A percentile compares a stretch with the other conserved stretches of the same genome.
These are phyloP conservation scores for Senecio squalidus DNA, from an alignment of 140 eudicot species.

Conservation along the genomic window DNA sequence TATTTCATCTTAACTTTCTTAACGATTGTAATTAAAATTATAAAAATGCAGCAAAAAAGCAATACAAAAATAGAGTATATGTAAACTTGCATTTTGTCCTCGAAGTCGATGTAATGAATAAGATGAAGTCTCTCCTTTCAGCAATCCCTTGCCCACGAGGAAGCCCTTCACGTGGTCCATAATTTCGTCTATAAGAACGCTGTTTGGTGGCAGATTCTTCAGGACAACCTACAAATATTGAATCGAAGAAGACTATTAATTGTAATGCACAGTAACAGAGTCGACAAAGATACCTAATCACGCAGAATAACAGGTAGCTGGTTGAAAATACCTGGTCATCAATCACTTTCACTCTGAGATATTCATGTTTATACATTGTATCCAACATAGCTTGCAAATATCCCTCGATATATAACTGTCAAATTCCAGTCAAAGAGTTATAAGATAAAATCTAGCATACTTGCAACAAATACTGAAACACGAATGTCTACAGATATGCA, in stretches of 20 bases:
- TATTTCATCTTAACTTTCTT: not conserved
- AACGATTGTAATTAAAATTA: not conserved
- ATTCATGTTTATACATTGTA: constrained; percentile 86
- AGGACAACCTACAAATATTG: constrained; percentile 54
- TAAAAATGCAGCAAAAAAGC: not conserved
- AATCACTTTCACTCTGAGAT: constrained; percentile 86
- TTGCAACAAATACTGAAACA: not conserved
- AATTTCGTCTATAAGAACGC: constrained; percentile 84
- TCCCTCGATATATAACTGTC: constrained; percentile 93
- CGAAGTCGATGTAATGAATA: constrained; percentile 64
- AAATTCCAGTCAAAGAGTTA: constrained; percentile 13
- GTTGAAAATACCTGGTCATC: constrained; percentile 75
- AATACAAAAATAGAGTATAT: not conserved
- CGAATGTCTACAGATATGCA: too few species aligned
- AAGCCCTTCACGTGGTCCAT: constrained; percentile 80
- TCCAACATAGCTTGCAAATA: constrained; percentile 98
- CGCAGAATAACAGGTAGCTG: not conserved
- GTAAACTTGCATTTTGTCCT: constrained; percentile 59
- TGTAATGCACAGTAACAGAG: not conserved
- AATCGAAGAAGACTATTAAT: not conserved
- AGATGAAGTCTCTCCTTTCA: constrained; percentile 79
- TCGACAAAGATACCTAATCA: not conserved
- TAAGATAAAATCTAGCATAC: not conserved
- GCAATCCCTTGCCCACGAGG: constrained; percentile 69
- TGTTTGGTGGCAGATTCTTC: constrained; percentile 94